Evolutionary conservation across 352 stramenopile species (phyloP).

Genomic region (Phytophthora tentaculata): DNA sequence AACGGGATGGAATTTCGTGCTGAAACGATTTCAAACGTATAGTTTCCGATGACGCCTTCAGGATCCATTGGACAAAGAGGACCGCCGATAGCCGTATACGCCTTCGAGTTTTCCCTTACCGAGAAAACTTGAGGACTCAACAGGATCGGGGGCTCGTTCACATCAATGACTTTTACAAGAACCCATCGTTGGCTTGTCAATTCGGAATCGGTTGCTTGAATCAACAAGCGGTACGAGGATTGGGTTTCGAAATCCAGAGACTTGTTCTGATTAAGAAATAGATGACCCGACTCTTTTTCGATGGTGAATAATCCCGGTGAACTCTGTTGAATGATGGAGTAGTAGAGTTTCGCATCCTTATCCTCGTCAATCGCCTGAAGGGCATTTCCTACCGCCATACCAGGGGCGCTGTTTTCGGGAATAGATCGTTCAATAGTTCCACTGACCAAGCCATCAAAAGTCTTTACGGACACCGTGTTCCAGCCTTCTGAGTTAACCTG

Average conservation of each 20-base stretch:
- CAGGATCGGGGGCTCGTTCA: constrained; percentile 32
- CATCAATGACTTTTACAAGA: constrained; percentile 17
- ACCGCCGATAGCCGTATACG: constrained; percentile 17
- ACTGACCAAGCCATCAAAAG: constrained; percentile 5
- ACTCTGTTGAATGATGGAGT: constrained; percentile 23
- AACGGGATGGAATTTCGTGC: constrained; percentile 6
- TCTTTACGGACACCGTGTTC: constrained; percentile 19
- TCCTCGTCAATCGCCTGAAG: constrained; percentile 33
- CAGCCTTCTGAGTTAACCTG: constrained; percentile 14
- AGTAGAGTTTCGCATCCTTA: constrained; percentile 15
- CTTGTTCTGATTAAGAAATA: constrained; percentile 8
- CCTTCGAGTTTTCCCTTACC: constrained; percentile 26
- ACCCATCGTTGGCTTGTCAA: constrained; percentile 21
- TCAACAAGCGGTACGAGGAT: constrained; percentile 13
- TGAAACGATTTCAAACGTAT: constrained; percentile 16
- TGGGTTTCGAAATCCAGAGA: constrained; percentile 26
- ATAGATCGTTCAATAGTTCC: constrained; percentile 18
- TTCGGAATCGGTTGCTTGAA: constrained; percentile 20
- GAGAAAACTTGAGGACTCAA: constrained; percentile 22
- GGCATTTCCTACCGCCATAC: constrained; percentile 10
- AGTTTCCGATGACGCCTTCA: constrained; percentile 15
- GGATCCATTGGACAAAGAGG: constrained; percentile 25
- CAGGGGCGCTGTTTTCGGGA: constrained; percentile 25
- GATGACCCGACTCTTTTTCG: constrained; percentile 18
- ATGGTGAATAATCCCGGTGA: constrained; percentile 23